Evolutionary conservation across 306 rosid genomes (phyloP).

Genomic region (Medicago truncatula): DNA sequence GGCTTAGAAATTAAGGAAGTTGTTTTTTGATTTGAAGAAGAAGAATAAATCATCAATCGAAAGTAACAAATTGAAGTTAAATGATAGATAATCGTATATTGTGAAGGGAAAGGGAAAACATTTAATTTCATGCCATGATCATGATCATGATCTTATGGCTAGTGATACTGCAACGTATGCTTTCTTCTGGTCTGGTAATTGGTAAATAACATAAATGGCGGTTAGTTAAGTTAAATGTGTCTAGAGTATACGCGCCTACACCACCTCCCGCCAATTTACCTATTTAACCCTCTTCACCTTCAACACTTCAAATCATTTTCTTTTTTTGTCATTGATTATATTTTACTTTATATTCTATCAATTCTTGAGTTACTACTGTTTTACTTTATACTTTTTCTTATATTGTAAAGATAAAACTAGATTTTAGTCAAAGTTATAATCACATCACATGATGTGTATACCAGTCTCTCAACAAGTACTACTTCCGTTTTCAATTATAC

Average conservation of each 20-base stretch:
- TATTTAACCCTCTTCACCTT: conserved; percentile 2
- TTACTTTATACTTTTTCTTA: too few relatives aligned
- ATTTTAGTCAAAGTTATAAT: too few relatives aligned
- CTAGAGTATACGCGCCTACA: too few relatives aligned
- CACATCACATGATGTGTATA: too few relatives aligned
- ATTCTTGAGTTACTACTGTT: too few relatives aligned
- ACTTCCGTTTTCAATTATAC: too few relatives aligned
- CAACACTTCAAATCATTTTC: too few relatives aligned
- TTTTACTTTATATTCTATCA: too few relatives aligned
- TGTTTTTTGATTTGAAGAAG: not conserved
- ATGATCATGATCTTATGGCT: conserved; percentile 29
- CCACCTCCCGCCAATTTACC: conserved; percentile 12
- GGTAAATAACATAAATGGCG: conserved; percentile 4
- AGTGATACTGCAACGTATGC: conserved; percentile 45
- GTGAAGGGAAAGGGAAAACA: not conserved
- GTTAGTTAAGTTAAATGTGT: conserved; percentile 12
- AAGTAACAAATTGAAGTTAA: not conserved
- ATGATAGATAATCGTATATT: not conserved
- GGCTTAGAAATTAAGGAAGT: not conserved
- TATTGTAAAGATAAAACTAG: too few relatives aligned
- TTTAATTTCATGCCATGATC: not conserved
- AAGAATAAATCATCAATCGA: conserved; percentile 17
- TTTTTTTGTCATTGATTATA: too few relatives aligned
- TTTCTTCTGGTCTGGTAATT: not conserved
- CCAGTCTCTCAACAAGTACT: too few relatives aligned